Evolutionary conservation across 164 flowering plant genomes (phyloP), one percentile per base, ranked within the genome.

Genomic region (Macadamia tetraphylla): DNA sequence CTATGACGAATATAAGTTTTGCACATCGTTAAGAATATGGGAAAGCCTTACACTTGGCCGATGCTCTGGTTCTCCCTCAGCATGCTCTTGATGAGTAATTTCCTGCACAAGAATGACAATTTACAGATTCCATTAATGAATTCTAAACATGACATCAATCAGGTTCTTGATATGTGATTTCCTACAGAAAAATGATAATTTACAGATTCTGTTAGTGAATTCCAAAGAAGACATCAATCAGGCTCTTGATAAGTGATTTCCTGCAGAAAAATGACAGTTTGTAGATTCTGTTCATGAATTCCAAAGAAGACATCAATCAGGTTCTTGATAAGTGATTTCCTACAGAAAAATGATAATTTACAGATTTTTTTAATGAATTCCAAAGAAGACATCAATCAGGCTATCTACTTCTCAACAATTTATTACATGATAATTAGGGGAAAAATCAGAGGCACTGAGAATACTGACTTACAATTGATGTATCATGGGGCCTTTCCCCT

Each of bases 21-120:
- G 58, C 44, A 62, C 29, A 49, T 51, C 58, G 14, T 17, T 9
- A 14, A 62, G 15, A 63, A 23, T 18, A 29, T 67, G 0, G 56
- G 43, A 72, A 53, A 72, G 46, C 58, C 87, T 80, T 87, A 95
- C 99, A 77, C 71, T 89, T 30, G 98, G 94, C 43, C 98, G 89
- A 77, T 89, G 96, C 82, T 95, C 99, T 15, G 98, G 68, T 85
- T 95, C 83, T 95, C 92, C 67, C 97, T 82, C 69, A 95, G 78
- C 99, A 95, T 95, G 78, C 96, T 86, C 74, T 92, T 95, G 74
- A 95, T 92, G 46, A 95, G 86, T 59, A 89, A 72, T 80, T 92
- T 95, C 83, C 99, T 95, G 89, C 60, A 72, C 23, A 56, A 55
- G 56, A 42, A 56, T 58, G 17, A 60, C 46, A 68, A 58, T 63